Conservation (phyloP, 257 asterid species). For the Fraxinus americana region DNA sequence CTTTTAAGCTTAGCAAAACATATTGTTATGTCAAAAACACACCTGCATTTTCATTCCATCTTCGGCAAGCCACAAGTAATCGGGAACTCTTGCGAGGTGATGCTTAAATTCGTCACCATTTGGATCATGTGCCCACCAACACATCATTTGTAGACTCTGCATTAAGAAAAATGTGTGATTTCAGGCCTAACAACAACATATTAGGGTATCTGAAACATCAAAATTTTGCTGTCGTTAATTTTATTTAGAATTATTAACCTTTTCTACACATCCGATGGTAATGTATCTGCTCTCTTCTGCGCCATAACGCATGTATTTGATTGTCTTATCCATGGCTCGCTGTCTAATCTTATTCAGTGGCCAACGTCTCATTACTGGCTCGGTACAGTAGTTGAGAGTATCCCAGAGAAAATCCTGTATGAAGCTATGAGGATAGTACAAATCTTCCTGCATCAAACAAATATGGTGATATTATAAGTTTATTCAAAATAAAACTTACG, state of each 20-base stretch:
- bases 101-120: slow-evolving; percentile 61
- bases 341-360: slow-evolving; percentile 64
- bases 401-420: slow-evolving; percentile 73
- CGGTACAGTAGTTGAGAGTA: slow-evolving; percentile 53
- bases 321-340: slow-evolving; percentile 55
- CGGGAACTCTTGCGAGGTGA: slow-evolving; percentile 80
- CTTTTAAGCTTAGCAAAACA: background rate
- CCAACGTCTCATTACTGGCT: slow-evolving; percentile 73
- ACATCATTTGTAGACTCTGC: slow-evolving; percentile 83
- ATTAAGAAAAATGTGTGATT: background rate
- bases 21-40: background rate
- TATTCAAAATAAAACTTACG: background rate
- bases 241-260: slow-evolving; percentile 26
- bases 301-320: slow-evolving; percentile 61
- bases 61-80: slow-evolving; percentile 83
- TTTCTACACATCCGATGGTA: slow-evolving; percentile 62
- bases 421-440: slow-evolving; percentile 61
- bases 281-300: slow-evolving; percentile 66
- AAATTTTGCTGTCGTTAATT: background rate
- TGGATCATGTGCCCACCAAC: slow-evolving; percentile 83
- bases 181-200: background rate
- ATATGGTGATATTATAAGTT: background rate
- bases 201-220: background rate
- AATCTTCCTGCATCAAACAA: slow-evolving; percentile 50
- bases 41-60: slow-evolving; percentile 95